Conservation (phyloP, 1,284 basidiomycete genomes). For the Malassezia vespertilionis region DNA sequence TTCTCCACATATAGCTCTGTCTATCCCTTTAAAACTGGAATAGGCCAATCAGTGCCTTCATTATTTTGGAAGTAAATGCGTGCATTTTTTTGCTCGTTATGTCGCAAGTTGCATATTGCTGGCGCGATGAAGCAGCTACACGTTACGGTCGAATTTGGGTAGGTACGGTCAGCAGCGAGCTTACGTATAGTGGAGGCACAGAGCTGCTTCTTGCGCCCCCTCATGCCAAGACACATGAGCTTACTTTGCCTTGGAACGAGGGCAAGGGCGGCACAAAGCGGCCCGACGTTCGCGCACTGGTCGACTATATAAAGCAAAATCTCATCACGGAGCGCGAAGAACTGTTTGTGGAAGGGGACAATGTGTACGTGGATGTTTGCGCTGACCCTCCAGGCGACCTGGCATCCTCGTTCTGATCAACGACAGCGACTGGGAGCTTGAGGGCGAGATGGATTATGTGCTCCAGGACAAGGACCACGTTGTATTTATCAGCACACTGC, state of each 20-base stretch:
- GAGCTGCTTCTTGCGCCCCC: slow-evolving; percentile 41
- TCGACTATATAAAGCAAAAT: slow-evolving; percentile 66
- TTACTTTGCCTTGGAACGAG: slow-evolving; percentile 22
- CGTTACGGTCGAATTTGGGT: slow-evolving; percentile 17
- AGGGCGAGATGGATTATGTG: slow-evolving; percentile 79
- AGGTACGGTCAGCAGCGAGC: not conserved
- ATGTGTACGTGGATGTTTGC: slow-evolving; percentile 60
- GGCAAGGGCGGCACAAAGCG: slow-evolving; percentile 32
- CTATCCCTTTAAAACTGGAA: too few species aligned
- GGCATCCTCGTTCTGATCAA: slow-evolving; percentile 92
- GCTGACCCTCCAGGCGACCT: slow-evolving; percentile 59
- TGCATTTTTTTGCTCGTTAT: too few species aligned
- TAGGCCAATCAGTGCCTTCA: too few species aligned
- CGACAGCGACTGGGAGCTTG: slow-evolving; percentile 94
- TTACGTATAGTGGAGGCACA: slow-evolving; percentile 30
- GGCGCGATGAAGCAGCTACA: too few species aligned
- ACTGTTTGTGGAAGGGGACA: slow-evolving; percentile 75
- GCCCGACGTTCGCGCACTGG: slow-evolving; percentile 63
- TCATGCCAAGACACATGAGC: slow-evolving; percentile 31
- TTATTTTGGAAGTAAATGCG: too few species aligned
- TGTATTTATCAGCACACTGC: slow-evolving; percentile 89
- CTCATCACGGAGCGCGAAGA: slow-evolving; percentile 74
- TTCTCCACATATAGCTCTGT: too few species aligned
- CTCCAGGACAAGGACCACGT: slow-evolving; percentile 74
- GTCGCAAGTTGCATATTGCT: too few species aligned